Evolutionary conservation across 305 asterid genomes (phyloP).

Genomic region (Fraxinus baroniana): DNA sequence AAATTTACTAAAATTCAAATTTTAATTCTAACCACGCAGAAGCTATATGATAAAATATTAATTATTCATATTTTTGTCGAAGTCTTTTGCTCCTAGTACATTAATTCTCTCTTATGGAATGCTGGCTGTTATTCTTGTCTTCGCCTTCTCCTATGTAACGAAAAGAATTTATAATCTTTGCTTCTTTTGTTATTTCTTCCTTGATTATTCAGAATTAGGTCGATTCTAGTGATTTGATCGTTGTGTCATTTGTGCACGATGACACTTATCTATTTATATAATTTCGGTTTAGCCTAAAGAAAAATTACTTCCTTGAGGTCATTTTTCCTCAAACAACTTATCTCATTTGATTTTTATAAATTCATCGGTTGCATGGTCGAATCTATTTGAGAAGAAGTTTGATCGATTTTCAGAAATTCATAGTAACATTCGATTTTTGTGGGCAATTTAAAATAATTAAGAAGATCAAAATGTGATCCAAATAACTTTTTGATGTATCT

Average conservation of each 20-base stretch:
- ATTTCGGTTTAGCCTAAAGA: neutral
- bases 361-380: neutral
- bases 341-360: neutral
- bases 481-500: constrained; percentile 28
- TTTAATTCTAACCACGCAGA: no score
- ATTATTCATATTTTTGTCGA: neutral
- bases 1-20: no score
- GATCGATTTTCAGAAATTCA: neutral
- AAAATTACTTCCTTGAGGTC: neutral
- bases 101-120: no score
- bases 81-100: neutral
- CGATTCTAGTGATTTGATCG: neutral
- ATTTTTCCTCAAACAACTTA: no score
- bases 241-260: neutral
- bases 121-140: neutral
- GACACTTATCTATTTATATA: no score
- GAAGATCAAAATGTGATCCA: neutral
- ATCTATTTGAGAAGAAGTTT: neutral
- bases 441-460: neutral
- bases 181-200: neutral
- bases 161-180: no score
- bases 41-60: neutral
- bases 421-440: neutral
- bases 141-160: neutral
- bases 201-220: neutral